These are phyloP conservation scores for Scutellaria galericulata DNA, from an alignment of 257 asterid species.

Conservation along the genomic window DNA sequence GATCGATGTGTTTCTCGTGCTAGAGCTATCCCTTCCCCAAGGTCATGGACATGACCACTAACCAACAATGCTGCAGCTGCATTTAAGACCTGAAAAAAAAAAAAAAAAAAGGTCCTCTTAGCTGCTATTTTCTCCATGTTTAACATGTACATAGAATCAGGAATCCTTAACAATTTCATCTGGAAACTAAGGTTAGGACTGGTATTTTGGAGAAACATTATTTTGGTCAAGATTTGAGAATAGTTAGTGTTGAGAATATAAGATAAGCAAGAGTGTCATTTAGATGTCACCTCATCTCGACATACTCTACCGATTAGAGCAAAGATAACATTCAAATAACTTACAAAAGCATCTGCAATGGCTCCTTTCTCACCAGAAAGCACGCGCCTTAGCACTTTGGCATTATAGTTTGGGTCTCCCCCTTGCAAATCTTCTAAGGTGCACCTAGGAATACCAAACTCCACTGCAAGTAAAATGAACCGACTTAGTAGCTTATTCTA, in stretches of 20 bases:
- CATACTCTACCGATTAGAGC: neutral
- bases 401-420: slow-evolving; percentile 76
- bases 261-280: neutral
- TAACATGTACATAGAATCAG: neutral
- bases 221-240: neutral
- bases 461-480: slow-evolving; percentile 44
- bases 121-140: neutral
- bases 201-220: neutral
- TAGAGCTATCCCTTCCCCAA: slow-evolving; percentile 53
- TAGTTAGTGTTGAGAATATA: neutral
- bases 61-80: slow-evolving; percentile 61
- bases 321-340: slow-evolving; percentile 23
- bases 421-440: slow-evolving; percentile 62
- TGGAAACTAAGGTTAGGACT: slow-evolving; percentile 7
- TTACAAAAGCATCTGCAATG: slow-evolving; percentile 82
- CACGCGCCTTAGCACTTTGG: slow-evolving; percentile 63
- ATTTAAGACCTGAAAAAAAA: slow-evolving; percentile 48
- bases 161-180: neutral
- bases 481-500: neutral
- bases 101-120: slow-evolving; percentile 6
- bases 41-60: slow-evolving; percentile 43
- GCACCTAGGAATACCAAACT: slow-evolving; percentile 85
- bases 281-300: neutral
- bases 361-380: slow-evolving; percentile 78
- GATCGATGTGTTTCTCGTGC: slow-evolving; percentile 54